A percentile compares a stretch with the other conserved stretches of the same genome.
Evolutionary conservation across 306 rosid genomes (phyloP).

Genomic region (Cucurbita ficifolia): DNA sequence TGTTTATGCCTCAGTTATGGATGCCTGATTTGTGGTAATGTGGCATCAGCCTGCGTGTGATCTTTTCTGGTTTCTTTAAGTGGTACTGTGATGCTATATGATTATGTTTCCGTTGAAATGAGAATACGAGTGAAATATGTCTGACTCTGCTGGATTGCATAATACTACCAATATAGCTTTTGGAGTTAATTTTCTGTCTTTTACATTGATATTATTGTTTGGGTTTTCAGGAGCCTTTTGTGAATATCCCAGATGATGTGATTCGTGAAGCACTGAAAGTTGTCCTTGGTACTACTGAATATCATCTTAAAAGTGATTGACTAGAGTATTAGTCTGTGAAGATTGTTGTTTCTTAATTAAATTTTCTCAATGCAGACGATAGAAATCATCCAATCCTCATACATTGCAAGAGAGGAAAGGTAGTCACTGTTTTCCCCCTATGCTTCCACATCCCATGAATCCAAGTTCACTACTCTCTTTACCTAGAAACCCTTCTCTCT

Average conservation of each 20-base stretch:
- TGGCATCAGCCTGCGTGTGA: not conserved
- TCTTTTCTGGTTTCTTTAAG: not conserved
- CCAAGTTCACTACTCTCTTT: not conserved
- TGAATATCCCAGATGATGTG: constrained; percentile 78
- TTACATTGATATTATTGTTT: not conserved
- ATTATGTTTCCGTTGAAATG: not conserved
- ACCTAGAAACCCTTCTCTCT: constrained; percentile 6
- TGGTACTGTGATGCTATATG: not conserved
- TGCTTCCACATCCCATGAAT: not conserved
- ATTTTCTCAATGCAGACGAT: constrained; percentile 39
- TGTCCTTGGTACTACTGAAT: constrained; percentile 51
- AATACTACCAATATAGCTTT: not conserved
- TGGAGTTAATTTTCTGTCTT: not conserved
- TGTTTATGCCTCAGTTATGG: not conserved
- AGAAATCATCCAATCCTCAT: constrained; percentile 90
- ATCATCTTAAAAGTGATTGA: not conserved
- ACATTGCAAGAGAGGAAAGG: constrained; percentile 98
- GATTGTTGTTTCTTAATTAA: not conserved
- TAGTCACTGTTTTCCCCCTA: not conserved
- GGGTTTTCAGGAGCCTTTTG: constrained; percentile 78
- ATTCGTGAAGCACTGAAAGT: constrained; percentile 88
- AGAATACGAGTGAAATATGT: not conserved
- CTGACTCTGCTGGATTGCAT: not conserved
- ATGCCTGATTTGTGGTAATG: not conserved
- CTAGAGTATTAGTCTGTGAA: not conserved